A percentile compares a stretch with the other conserved stretches of the same genome.
phyloP scores from a whole-genome alignment of 257 asterid genomes.

The Coffea canephora region DNA sequence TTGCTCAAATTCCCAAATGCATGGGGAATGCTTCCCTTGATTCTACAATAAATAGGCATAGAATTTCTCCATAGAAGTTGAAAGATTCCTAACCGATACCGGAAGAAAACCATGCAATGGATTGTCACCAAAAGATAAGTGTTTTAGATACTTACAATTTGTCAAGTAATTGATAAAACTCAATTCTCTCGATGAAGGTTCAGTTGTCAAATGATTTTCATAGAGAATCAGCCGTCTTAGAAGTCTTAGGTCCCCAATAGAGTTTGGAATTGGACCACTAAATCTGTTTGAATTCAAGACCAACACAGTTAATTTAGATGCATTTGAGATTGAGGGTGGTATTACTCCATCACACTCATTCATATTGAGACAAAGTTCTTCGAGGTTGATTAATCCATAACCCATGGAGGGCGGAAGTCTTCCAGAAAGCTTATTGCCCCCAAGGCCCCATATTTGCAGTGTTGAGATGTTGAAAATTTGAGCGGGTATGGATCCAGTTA shows the following conservation, averaged over 20 bases:
- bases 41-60: neutral
- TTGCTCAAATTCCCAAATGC: conserved; percentile 32
- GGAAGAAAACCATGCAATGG: conserved; percentile 25
- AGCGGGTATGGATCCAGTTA: conserved; percentile 16
- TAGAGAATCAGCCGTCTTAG: neutral
- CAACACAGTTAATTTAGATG: neutral
- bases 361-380: neutral
- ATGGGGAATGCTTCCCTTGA: conserved; percentile 24
- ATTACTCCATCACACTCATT: neutral
- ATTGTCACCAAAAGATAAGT: neutral
- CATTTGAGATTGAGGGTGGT: neutral
- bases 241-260: conserved; percentile 4
- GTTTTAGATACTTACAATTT: neutral
- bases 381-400: conserved; percentile 14
- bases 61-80: conserved; percentile 9
- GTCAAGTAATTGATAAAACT: conserved; percentile 3
- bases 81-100: conserved; percentile 27
- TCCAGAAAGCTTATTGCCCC: conserved; percentile 7
- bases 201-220: neutral
- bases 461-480: conserved; percentile 21
- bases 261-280: conserved; percentile 24
- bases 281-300: conserved; percentile 7
- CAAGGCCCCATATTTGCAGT: neutral
- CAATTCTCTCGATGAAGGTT: neutral
- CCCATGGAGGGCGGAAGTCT: conserved; percentile 17